Conservation (phyloP, 2,329 filamentous ascomycete species). For the Fusarium foetens region DNA sequence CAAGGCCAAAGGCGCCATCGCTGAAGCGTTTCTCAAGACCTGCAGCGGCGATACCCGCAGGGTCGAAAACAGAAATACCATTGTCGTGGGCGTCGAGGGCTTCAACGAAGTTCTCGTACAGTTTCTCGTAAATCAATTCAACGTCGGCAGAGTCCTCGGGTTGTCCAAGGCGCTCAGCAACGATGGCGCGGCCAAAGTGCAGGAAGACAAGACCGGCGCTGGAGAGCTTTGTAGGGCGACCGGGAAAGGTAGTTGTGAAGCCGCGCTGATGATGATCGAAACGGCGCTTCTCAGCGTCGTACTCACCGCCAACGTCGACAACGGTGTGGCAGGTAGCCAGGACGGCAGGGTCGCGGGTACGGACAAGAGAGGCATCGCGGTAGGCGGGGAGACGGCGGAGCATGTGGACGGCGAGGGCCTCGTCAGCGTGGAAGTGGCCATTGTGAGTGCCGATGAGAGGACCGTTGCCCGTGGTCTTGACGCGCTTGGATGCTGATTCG, state of each 20-base stretch:
- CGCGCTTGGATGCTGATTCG: slow-evolving; percentile 79
- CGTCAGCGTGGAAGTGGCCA: slow-evolving; percentile 98
- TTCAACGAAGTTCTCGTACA: slow-evolving; percentile 95
- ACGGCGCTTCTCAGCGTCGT: slow-evolving; percentile 78
- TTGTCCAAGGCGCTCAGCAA: slow-evolving; percentile 67
- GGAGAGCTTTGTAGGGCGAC: slow-evolving; percentile 86
- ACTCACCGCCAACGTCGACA: slow-evolving; percentile 96
- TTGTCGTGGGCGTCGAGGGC: slow-evolving; percentile 98
- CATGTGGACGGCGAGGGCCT: slow-evolving; percentile 96
- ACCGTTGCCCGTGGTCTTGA: slow-evolving; percentile 74
- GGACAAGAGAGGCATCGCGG: slow-evolving; percentile 76
- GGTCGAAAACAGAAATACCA: slow-evolving; percentile 85
- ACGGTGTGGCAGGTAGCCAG: slow-evolving; percentile 91
- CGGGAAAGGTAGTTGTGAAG: slow-evolving; percentile 87
- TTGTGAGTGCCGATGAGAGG: slow-evolving; percentile 91
- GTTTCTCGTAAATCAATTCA: slow-evolving; percentile 81
- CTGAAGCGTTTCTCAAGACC: slow-evolving; percentile 85
- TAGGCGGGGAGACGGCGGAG: slow-evolving; percentile 90
- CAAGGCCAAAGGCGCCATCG: slow-evolving; percentile 83
- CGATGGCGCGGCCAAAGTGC: slow-evolving; percentile 90
- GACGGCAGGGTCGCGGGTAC: slow-evolving; percentile 83
- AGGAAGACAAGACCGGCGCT: slow-evolving; percentile 94
- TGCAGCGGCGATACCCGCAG: slow-evolving; percentile 72
- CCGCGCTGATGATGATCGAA: slow-evolving; percentile 98
- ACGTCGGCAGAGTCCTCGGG: slow-evolving; percentile 73